These are phyloP conservation scores for Corymbia citriodora DNA, from an alignment of 441 rosid genomes.

Conservation along the genomic window DNA sequence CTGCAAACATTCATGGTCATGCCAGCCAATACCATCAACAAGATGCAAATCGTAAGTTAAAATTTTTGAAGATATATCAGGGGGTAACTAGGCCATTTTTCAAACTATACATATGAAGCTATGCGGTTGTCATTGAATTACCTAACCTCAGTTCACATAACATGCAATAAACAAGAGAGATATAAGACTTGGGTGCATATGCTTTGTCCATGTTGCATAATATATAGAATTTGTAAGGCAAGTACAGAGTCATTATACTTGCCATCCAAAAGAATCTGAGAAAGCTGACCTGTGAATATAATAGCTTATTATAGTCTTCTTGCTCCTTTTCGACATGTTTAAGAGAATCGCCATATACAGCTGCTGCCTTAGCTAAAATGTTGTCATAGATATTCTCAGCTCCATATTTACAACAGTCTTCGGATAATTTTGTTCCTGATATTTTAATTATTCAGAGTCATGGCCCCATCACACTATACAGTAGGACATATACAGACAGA, in stretches of 20 bases:
- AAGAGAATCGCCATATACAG: slow-evolving; percentile 83
- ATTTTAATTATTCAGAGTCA: not conserved
- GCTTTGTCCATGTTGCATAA: not conserved
- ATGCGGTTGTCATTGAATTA: not conserved
- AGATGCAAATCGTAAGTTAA: not conserved
- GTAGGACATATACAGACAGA: not conserved
- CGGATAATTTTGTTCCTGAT: slow-evolving; percentile 80
- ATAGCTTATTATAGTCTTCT: slow-evolving; percentile 52
- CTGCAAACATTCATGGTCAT: not conserved
- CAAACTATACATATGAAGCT: not conserved
- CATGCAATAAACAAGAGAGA: not conserved
- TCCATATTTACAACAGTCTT: slow-evolving; percentile 82
- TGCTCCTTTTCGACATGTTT: slow-evolving; percentile 87
- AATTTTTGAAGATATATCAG: not conserved
- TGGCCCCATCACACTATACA: not conserved
- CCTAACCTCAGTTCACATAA: not conserved
- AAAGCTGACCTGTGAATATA: slow-evolving; percentile 59
- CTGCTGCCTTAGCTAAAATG: slow-evolving; percentile 82
- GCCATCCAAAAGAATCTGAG: not conserved
- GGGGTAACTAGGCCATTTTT: not conserved
- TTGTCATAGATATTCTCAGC: slow-evolving; percentile 76
- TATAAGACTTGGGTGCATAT: not conserved
- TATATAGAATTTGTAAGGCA: not conserved
- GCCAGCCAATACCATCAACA: not conserved
- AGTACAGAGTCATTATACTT: not conserved